Base-by-base conservation (phyloP, 345 rosid genomes). In the Fremontodendron californicum region DNA sequence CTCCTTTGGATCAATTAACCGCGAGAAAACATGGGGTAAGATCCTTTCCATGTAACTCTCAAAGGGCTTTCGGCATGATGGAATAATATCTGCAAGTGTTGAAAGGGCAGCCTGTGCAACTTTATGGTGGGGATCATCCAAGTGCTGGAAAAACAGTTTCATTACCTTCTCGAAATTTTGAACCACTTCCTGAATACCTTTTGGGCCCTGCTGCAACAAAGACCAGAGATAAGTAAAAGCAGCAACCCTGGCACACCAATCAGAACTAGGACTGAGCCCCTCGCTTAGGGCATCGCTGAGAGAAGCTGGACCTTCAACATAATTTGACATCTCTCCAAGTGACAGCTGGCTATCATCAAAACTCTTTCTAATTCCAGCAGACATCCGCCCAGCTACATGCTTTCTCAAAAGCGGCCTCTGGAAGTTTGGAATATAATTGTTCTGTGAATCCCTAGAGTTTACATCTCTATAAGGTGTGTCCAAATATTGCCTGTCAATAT, bases 101-200 rank as follows among this genome's bases (percentile, higher is more conserved):
- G 98, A 91, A 65, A 96, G 89, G 82, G 99, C 98, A 82, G 99
- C 99, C 85, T 96, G 99, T 29, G 99, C 99, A 70, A 93, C 99
- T 85, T 96, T 96, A 87, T 93, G 99, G 85, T 96, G 99, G 57
- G 99, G 99, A 86, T 96, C 99, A 86, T 96, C 97, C 84, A 96
- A 85, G 81, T 96, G 98, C 87, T 91, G 96, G 84, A 96, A 93
- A 84, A 93, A 96, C 60, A 96, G 88, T 86, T 96, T 96, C 99
- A 96, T 96, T 77, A 96, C 97, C 85, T 93, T 96, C 90, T 96
- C 99, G 43, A 96, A 93, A 82, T 81, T 92, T 85, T 93, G 99
- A 71, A 90, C 81, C 73, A 93, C 97, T 84, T 93, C 99, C 81
- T 96, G 98, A 83, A 91, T 81, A 74, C 99, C 98, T 87, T 88